Evolutionary conservation across 2,329 filamentous ascomycete species (phyloP), one percentile per base, ranked within the genome.

Genomic region (Trichocomaceae sp.): DNA sequence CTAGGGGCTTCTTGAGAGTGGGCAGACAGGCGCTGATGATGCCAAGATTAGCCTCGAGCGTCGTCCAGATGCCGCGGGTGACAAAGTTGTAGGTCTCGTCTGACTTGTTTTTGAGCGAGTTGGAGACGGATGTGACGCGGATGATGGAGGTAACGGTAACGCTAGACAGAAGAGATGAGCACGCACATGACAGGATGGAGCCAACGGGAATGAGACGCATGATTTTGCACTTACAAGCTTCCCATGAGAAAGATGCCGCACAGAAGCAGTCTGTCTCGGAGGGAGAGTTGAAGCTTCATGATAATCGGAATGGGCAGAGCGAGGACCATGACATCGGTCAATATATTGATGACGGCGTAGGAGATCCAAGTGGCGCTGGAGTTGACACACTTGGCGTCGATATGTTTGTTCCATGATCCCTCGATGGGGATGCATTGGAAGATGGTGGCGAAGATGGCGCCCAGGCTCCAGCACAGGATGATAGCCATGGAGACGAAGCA

Each of bases 341-440:
- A 19, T 20, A 50, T 50, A 19, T 50, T 50, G 17, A 50, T 15
- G 2, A 50, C 47, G 37, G 31, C 47, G 29, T 37, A 37, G 17
- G 47, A 33, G 20, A 50, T 31, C 33, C 33, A 33, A 6, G 37
- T 37, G 31, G 33, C 47, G n/a, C 22, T 20, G 31, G 33, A 50
- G 47, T 50, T 13, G 17, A 50, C 31, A 15, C 47, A 50, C 29
- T 22, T 37, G 20, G 31, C 37, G 7, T 31, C 6, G n/a, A 50
- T 50, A 1, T 10, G 17, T 12, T 33, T 5, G 10, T 50, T 31
- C 73, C 73, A 75, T 39, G 71, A 71, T 17, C 66, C 70, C 2
- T 56, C 49, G 8, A 74, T 60, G 0, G 73, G 73, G 5, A 55
- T 58, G 54, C 71, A 75, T 42, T 74, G 69, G 37, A 70, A 69